Conservation (phyloP, 495 filamentous ascomycete species). For the Cetradonia linearis region DNA sequence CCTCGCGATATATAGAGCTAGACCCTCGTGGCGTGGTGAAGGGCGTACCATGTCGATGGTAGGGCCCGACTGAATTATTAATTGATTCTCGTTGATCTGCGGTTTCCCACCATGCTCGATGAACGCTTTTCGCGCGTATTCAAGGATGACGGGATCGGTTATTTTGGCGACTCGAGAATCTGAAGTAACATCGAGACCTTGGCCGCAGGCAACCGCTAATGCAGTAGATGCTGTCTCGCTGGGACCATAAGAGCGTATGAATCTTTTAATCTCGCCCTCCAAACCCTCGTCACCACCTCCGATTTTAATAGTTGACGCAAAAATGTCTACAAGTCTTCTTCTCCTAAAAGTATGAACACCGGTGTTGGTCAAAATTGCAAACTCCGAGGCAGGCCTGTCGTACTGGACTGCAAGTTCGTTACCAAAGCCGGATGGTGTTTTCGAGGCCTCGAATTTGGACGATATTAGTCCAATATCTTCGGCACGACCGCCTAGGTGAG, state of each 20-base stretch:
- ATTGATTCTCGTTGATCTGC: conserved; percentile 58
- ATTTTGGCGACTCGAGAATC: conserved; percentile 58
- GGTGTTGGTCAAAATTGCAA: conserved; percentile 82
- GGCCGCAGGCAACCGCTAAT: conserved; percentile 90
- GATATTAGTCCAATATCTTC: conserved; percentile 71
- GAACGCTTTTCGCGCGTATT: conserved; percentile 74
- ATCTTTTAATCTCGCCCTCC: conserved; percentile 68
- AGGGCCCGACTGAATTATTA: conserved; percentile 49
- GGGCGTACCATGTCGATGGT: conserved; percentile 71
- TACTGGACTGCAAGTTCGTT: conserved; percentile 95
- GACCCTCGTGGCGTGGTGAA: conserved; percentile 78
- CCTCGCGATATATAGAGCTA: conserved; percentile 77
- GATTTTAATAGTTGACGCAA: conserved; percentile 65
- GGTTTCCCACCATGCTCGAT: conserved; percentile 84
- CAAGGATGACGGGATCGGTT: conserved; percentile 71
- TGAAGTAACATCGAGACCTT: conserved; percentile 65
- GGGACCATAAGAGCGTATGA: conserved; percentile 72
- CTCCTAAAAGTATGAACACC: conserved; percentile 79
- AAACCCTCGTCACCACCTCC: conserved; percentile 69
- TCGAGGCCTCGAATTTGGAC: conserved; percentile 53
- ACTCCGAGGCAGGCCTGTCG: conserved; percentile 66
- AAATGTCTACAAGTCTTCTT: conserved; percentile 81
- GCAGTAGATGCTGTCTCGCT: conserved; percentile 81
- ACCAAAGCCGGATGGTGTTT: conserved; percentile 71
- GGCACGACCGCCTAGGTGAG: conserved; percentile 56